Conservation (phyloP, 352 stramenopile species). For the Pythium graminicola region DNA sequence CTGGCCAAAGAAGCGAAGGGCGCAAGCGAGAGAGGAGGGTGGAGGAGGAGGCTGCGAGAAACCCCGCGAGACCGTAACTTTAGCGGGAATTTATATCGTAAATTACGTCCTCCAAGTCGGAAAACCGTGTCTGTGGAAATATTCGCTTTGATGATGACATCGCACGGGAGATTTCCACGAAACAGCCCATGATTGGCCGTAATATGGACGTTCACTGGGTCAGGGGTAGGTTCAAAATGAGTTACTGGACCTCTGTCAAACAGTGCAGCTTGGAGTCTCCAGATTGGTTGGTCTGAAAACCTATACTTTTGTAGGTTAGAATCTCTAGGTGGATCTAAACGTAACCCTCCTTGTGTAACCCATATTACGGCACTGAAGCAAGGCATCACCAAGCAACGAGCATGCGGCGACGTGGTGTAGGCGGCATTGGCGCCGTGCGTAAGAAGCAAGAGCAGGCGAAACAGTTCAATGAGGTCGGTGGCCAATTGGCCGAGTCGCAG, state of each 20-base stretch:
- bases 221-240: slow-evolving; percentile 11
- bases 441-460: slow-evolving; percentile 87
- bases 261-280: too few relatives aligned
- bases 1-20: slow-evolving; percentile 11
- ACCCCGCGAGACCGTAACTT: slow-evolving; percentile 3
- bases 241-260: too few relatives aligned
- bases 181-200: slow-evolving; percentile 47
- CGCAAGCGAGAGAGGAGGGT: not conserved
- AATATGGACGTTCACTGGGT: slow-evolving; percentile 22
- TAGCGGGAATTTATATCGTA: slow-evolving; percentile 11
- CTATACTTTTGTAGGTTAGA: too few relatives aligned
- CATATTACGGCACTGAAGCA: too few relatives aligned
- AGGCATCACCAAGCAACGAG: not conserved
- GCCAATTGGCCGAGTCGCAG: slow-evolving; percentile 75
- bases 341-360: not conserved
- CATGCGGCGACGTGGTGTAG: slow-evolving; percentile 44
- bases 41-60: slow-evolving; percentile 11
- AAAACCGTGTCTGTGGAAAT: not conserved
- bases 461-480: slow-evolving; percentile 79
- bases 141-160: slow-evolving; percentile 17
- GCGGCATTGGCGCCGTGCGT: slow-evolving; percentile 75
- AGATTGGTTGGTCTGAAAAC: too few relatives aligned
- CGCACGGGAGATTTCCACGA: slow-evolving; percentile 35
- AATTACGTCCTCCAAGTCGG: slow-evolving; percentile 1
- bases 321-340: too few relatives aligned